Conservation (phyloP, 2,329 filamentous ascomycete genomes). For the Saccharata proteae region DNA sequence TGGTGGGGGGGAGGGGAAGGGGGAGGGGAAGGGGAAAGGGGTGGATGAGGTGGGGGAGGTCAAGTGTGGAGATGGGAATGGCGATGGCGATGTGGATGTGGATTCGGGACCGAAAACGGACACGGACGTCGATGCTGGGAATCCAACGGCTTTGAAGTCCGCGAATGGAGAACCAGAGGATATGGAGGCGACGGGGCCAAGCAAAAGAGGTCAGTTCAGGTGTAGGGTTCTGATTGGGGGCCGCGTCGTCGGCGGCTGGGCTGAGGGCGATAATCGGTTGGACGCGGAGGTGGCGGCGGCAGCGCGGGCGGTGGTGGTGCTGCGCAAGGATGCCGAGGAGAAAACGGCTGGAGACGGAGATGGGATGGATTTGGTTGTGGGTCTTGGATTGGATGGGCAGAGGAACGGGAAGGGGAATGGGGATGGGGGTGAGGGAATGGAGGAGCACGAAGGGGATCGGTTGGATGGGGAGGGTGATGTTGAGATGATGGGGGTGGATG, state of each 20-base stretch:
- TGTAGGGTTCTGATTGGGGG: conserved; percentile 25
- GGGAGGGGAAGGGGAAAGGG: conserved; percentile 5
- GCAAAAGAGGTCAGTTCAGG: conserved; percentile 11
- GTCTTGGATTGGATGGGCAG: too few relatives aligned
- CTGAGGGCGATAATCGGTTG: conserved; percentile 20
- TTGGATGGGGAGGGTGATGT: not conserved
- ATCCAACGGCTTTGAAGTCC: too few relatives aligned
- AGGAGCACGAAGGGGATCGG: not conserved
- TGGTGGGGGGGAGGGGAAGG: conserved; percentile 3
- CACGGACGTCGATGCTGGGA: too few relatives aligned
- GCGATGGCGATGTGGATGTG: conserved; percentile 6
- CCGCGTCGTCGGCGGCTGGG: conserved; percentile 19
- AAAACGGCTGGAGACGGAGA: too few relatives aligned
- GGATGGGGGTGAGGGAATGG: not conserved
- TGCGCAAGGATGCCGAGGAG: too few relatives aligned
- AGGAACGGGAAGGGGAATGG: too few relatives aligned
- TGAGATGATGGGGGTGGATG: not conserved
- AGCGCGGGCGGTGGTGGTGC: conserved; percentile 14
- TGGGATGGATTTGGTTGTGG: not conserved
- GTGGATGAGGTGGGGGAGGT: not conserved
- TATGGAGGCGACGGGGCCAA: too few relatives aligned
- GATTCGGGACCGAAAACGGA: conserved; percentile 1
- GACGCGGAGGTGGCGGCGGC: conserved; percentile 29
- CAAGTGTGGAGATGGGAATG: not conserved
- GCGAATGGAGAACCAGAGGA: too few relatives aligned